Evolutionary conservation across 345 rosid species (phyloP).

Genomic region (Combretum micranthum): DNA sequence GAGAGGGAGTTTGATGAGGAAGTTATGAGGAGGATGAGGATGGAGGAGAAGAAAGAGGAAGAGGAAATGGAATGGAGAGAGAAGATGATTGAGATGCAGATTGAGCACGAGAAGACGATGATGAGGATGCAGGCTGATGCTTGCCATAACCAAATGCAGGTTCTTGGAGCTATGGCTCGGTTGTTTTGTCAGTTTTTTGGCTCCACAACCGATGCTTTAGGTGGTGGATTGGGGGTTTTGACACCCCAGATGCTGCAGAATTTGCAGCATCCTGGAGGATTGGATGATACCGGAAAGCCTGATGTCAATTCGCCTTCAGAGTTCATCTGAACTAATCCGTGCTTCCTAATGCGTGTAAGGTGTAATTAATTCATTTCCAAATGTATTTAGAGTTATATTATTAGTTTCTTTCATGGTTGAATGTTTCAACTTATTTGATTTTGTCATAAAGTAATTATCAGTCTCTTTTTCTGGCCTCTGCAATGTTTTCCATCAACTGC

Average conservation of each 20-base stretch:
- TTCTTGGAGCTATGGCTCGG: slow-evolving; percentile 59
- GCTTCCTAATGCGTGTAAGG: too few relatives aligned
- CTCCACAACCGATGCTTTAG: slow-evolving; percentile 43
- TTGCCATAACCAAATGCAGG: slow-evolving; percentile 70
- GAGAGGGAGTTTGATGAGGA: slow-evolving; percentile 48
- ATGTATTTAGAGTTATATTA: too few relatives aligned
- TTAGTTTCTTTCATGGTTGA: too few relatives aligned
- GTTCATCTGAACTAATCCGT: slow-evolving; percentile 26
- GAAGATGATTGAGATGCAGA: slow-evolving; percentile 49
- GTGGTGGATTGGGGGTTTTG: slow-evolving; percentile 42
- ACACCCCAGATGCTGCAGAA: slow-evolving; percentile 61
- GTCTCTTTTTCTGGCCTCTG: too few relatives aligned
- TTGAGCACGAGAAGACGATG: slow-evolving; percentile 66
- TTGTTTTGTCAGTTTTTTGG: slow-evolving; percentile 59
- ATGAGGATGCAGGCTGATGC: slow-evolving; percentile 71
- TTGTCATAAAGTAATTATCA: too few relatives aligned
- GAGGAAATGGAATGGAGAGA: slow-evolving; percentile 83
- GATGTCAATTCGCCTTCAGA: slow-evolving; percentile 68
- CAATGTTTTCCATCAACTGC: too few relatives aligned
- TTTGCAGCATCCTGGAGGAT: slow-evolving; percentile 58
- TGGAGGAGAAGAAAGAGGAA: slow-evolving; percentile 63
- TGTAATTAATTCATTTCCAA: too few relatives aligned
- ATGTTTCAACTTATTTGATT: too few relatives aligned
- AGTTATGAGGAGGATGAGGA: slow-evolving; percentile 37
- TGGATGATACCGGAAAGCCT: slow-evolving; percentile 49